phyloP scores from a whole-genome alignment of 108 stramenopile species.

The Discostella stelligeroides region DNA sequence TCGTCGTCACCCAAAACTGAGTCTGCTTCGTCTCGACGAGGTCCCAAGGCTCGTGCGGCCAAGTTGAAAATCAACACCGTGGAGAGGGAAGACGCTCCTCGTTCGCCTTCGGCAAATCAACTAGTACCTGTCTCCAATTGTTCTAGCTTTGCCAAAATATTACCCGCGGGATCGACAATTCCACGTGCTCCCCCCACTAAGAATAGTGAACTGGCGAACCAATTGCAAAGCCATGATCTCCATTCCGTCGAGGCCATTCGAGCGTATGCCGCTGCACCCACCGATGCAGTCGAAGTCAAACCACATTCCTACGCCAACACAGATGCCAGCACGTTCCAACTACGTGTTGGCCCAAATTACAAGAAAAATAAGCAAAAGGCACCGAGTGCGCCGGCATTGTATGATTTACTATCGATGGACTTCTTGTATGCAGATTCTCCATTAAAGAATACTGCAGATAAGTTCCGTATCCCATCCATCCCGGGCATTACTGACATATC shows the following conservation, averaged over 20 bases:
- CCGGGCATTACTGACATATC: slow-evolving; percentile 53
- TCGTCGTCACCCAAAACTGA: neutral
- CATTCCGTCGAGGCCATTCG: slow-evolving; percentile 27
- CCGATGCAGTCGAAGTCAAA: slow-evolving; percentile 15
- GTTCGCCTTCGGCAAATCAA: neutral
- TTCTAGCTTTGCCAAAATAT: slow-evolving; percentile 9
- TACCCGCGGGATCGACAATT: slow-evolving; percentile 39
- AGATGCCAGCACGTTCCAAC: slow-evolving; percentile 35
- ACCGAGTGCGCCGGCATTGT: slow-evolving; percentile 51
- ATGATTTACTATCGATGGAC: slow-evolving; percentile 51
- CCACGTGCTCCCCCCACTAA: slow-evolving; percentile 25
- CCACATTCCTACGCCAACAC: slow-evolving; percentile 38
- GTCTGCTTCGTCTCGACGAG: neutral
- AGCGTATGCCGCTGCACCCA: slow-evolving; percentile 18
- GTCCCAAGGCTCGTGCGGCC: slow-evolving; percentile 35
- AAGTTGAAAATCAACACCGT: slow-evolving; percentile 16
- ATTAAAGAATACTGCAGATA: slow-evolving; percentile 36
- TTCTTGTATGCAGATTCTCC: slow-evolving; percentile 35
- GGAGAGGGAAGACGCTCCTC: neutral
- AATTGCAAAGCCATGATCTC: slow-evolving; percentile 8
- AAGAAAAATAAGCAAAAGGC: slow-evolving; percentile 52
- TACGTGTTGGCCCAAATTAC: slow-evolving; percentile 56
- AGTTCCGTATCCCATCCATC: slow-evolving; percentile 46
- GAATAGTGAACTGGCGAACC: slow-evolving; percentile 21
- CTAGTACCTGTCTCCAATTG: neutral